Base-by-base conservation (phyloP, 2,329 filamentous ascomycete genomes). In the Thermothelomyces thermophilus region DNA sequence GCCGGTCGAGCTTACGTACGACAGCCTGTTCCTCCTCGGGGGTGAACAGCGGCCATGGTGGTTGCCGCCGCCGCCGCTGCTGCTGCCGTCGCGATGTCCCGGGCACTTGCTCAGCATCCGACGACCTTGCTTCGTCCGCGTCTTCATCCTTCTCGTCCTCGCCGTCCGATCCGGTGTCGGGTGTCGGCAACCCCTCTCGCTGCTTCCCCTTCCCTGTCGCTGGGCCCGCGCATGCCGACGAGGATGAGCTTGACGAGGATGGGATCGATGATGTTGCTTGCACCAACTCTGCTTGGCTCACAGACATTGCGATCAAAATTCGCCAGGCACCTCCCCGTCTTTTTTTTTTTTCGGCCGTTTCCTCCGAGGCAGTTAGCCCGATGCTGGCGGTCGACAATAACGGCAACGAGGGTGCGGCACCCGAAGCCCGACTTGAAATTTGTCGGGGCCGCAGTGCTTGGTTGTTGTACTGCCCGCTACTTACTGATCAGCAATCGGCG, bases 1-100 rank as follows among this genome's bases (percentile, higher is more conserved):
- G 80, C 49, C 80, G 74, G 65, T 95, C 90, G 58, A 95, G 81
- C 68, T 87, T 90, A 62, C 73, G 75, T 49, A 90, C 74, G 8
- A 94, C 83, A 3, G 73, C 71, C 19, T 66, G 70, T 63, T 94
- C 90, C 65, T 96, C 90, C 47, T 90, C 83, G 35, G 9, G 43
- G 33, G 33, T 10, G 33, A 35, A 35, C 30, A 14, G 9, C 30
- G 9, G 30, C 3, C 30, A 31, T 14, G 9, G 9, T 31, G 17
- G 10, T 50, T 8, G 13, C 42, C 43, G n/a, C 34, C 19, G 10
- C 42, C 34, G 3, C 34, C 36, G 11, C 46, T 16, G 13, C 46
- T 13, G 3, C 49, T 47, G 24, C 46, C 13, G 10, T 49, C 44
- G 17, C 31, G 16, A 10, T 44, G 28, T 3, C 28, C 35, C 10